Conservation (phyloP, 164 flowering plant species). For the Aristolochia californica region DNA sequence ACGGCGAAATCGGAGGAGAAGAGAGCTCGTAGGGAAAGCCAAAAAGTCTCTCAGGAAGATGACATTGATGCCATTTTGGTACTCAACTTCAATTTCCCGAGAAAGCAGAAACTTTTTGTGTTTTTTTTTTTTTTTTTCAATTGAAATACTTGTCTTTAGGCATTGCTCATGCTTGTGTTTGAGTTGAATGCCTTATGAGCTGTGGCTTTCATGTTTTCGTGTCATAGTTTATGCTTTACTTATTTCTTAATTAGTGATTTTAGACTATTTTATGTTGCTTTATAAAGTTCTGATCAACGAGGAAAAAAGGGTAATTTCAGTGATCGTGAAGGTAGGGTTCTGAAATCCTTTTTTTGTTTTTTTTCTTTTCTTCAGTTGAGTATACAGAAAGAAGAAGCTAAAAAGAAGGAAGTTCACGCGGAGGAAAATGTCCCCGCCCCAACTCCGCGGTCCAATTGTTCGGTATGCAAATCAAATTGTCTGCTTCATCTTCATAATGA, state of each 20-base stretch:
- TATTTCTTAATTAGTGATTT: too few relatives aligned
- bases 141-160: not conserved
- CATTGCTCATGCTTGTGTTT: not conserved
- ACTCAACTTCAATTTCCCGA: not conserved
- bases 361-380: conserved; percentile 36
- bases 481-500: not conserved
- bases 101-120: not conserved
- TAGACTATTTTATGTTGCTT: too few relatives aligned
- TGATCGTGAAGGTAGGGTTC: not conserved
- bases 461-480: conserved; percentile 29
- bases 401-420: conserved; percentile 85
- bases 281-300: not conserved
- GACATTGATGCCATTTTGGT: conserved; percentile 97
- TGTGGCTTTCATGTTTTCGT: too few relatives aligned
- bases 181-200: too few relatives aligned
- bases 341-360: not conserved
- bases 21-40: conserved; percentile 72
- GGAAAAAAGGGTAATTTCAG: too few relatives aligned
- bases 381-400: conserved; percentile 95
- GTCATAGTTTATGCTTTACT: too few relatives aligned
- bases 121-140: not conserved
- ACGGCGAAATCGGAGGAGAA: conserved; percentile 93
- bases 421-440: conserved; percentile 92
- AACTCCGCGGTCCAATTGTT: conserved; percentile 82
- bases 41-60: conserved; percentile 78